Base-by-base conservation (phyloP, 139 green algal species). In the Asterochloris erici region DNA sequence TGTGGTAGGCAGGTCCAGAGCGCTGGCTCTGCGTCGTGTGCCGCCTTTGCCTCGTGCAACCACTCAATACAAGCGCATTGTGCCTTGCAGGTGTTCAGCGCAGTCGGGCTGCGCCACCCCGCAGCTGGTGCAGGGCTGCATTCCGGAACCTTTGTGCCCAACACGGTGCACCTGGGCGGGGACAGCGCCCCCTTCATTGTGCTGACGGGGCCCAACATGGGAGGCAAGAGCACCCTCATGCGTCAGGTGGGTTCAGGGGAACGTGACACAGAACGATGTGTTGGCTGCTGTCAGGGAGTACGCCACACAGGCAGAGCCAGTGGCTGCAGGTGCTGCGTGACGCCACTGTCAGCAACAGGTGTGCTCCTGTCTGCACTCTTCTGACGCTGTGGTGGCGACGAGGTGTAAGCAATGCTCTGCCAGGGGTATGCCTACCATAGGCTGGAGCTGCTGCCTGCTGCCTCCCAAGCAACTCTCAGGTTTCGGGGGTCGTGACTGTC, bases 151-250 rank as follows among this genome's bases (percentile, higher is more conserved):
- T 99, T 99, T 91, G 96, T 99, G 77, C 96, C 97, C 64, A 99
- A 99, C 86, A 92, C 98, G 86, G 88, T 98, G 9, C 28, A 79
- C 23, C 89, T 99, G 26, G 96, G 95, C 14, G 91, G 88, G 0
- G 71, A 77, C 13, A 24, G 79, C 11, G 74, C 84, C 23, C 84
- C 83, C 47, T 95, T 97, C 79, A 81, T 97, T 47, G 79, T 98
- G 70, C 88, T 98, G 17, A 97, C 93, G 11, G 93, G 97, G 2
- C 96, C 97, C 77, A 99, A 99, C 91, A 99, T 99, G 97, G 97
- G 97, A 73, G 97, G 97, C 84, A 99, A 99, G 88, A 94, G 86
- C 81, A 99, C 97, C 12, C 88, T 98, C 70, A 90, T 99, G 85
- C 88, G 96, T 63, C 95, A 81, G 77, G 77, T 81, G 11, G 12